Evolutionary conservation across 2,329 filamentous ascomycete species (phyloP), one percentile per base, ranked within the genome.

Genomic region (Thielaviopsis punctulata): DNA sequence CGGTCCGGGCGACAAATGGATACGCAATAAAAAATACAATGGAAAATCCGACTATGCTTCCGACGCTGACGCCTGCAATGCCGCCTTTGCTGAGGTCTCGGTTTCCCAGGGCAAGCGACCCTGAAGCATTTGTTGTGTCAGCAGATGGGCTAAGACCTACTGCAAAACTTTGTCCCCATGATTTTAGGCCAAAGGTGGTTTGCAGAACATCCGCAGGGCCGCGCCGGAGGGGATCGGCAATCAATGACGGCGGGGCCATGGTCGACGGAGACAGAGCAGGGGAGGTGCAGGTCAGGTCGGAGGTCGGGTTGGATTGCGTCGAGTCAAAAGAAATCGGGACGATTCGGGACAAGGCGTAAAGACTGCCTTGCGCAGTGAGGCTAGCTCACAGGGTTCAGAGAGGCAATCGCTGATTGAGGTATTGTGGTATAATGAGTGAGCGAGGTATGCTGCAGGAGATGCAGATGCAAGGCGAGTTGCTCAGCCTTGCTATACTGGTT

Each of bases 51-150:
- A 56, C 71, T 1, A 71, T 65, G 1, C 61, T 63, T 19, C 77
- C 76, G 36, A 82, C 66, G 1, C 68, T 69, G 30, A 82, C 77
- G 4, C 78, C 79, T 1, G 75, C 77, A 25, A 82, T 79, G 1
- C 72, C 73, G 4, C 76, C 76, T 0, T 62, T 55, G 15, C 60
- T 61, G 21, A 66, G 57, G 43, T 50, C 48, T 13, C 56, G 49
- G 22, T 46, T 39, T 15, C 45, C 36, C 15, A 55, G 48, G 3
- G 51, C 27, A 36, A 36, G 30, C 30, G 30, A n/a, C 30, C 30
- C 30, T n/a, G 30, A n/a, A 15, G 30, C n/a, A 36, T 36, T 36
- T 36, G 13, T 15, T 36, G 30, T 15, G 30, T n/a, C 30, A 9
- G 13, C 30, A 36, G 30, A 15, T 36, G 13, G 30, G 13, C 30